Percentiles rank a stretch among this genome's conserved stretches.
phyloP scores from a whole-genome alignment of 441 rosid genomes.

The Eutrema salsugineum region DNA sequence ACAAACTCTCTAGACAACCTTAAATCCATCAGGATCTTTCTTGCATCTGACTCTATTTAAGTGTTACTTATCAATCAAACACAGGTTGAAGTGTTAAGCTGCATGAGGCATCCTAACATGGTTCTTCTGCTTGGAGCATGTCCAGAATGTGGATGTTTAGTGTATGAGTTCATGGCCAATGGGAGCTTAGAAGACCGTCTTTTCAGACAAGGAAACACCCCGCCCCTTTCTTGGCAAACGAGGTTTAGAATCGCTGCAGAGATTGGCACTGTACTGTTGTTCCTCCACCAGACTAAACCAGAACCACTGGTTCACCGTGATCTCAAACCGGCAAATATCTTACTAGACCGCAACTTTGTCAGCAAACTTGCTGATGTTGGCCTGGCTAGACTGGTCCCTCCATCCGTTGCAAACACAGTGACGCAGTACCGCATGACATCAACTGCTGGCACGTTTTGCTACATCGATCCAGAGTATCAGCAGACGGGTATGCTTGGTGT shows the following conservation, averaged over 20 bases:
- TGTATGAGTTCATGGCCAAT: conserved; percentile 87
- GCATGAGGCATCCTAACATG: conserved; percentile 96
- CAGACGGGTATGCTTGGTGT: conserved; percentile 94
- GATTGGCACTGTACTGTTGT: conserved; percentile 73
- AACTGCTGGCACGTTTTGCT: conserved; percentile 94
- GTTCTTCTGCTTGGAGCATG: conserved; percentile 94
- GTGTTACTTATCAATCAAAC: background rate
- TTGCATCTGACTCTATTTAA: background rate
- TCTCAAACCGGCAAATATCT: conserved; percentile 83
- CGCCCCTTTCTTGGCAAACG: conserved; percentile 79
- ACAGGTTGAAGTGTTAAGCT: conserved; percentile 87
- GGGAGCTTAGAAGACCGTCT: conserved; percentile 94
- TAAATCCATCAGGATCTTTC: background rate
- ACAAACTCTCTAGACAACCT: background rate
- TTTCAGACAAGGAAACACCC: conserved; percentile 53
- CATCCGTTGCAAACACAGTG: conserved; percentile 70
- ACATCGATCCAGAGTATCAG: conserved; percentile 95
- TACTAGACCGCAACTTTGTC: conserved; percentile 84
- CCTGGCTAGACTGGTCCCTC: conserved; percentile 87
- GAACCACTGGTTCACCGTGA: conserved; percentile 96
- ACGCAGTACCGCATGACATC: conserved; percentile 96
- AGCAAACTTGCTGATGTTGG: conserved; percentile 96
- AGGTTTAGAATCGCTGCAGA: conserved; percentile 89
- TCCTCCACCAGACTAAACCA: conserved; percentile 93
- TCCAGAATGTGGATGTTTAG: conserved; percentile 84